Evolutionary conservation across 192 early-diverging fungal genomes (phyloP).

Genomic region (Entomortierella lignicola): DNA sequence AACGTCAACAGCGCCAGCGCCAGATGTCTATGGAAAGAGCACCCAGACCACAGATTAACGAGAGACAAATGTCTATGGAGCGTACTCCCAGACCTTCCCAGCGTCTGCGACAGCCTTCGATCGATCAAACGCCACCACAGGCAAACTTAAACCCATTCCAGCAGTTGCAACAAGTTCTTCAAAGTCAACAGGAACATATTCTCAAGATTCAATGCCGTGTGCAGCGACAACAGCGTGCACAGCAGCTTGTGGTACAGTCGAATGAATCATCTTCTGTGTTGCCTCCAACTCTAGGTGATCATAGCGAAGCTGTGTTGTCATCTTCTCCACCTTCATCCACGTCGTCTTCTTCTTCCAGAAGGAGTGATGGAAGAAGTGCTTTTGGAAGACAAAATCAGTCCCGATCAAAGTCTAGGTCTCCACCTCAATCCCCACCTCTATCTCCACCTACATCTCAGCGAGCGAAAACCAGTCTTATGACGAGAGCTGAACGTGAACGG

Average conservation of each 20-base stretch:
- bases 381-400: not conserved
- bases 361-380: not conserved
- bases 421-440: not conserved
- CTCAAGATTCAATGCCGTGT: slow-evolving; percentile 8
- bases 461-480: not conserved
- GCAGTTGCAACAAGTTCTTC: slow-evolving; percentile 23
- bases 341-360: not conserved
- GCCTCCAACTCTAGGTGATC: not conserved
- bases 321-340: slow-evolving; percentile 3
- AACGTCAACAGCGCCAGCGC: slow-evolving; percentile 4
- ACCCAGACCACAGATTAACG: not conserved
- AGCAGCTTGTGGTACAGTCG: slow-evolving; percentile 17
- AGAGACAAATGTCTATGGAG: slow-evolving; percentile 4
- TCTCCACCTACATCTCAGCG: not conserved
- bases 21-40: not conserved
- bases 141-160: not conserved
- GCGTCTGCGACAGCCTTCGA: slow-evolving; percentile 6
- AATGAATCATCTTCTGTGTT: not conserved
- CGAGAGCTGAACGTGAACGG: slow-evolving; percentile 3
- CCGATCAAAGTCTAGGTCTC: not conserved
- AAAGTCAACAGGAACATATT: slow-evolving; percentile 16
- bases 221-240: slow-evolving; percentile 15
- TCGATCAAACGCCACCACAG: slow-evolving; percentile 10
- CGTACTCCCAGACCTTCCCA: not conserved
- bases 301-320: not conserved